Percentiles rank a stretch among this genome's conserved stretches.
phyloP scores from a whole-genome alignment of 2,329 filamentous ascomycete species.

The Pestalotiopsis sp. region DNA sequence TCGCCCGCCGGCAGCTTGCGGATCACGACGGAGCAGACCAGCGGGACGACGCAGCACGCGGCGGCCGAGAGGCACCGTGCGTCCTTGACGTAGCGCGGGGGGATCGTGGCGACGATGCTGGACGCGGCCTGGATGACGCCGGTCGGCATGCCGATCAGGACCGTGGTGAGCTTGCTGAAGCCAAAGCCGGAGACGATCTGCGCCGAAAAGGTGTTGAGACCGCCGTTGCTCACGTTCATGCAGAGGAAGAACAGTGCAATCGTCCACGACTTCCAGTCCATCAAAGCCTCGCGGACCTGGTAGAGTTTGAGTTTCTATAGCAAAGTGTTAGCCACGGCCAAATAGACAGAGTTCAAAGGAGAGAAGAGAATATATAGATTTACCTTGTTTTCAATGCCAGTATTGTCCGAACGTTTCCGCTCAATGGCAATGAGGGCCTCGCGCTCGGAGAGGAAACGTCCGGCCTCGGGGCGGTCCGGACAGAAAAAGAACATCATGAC shows the following conservation, averaged over 20 bases:
- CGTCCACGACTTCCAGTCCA: not conserved
- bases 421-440: not conserved
- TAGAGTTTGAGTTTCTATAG: not conserved
- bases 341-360: too few species aligned
- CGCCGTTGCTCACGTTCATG: not conserved
- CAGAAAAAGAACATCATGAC: not conserved
- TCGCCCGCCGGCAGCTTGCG: not conserved
- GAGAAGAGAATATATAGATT: too few species aligned
- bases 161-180: not conserved
- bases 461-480: not conserved
- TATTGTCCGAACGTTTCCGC: not conserved
- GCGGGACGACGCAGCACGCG: not conserved
- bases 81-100: not conserved
- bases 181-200: constrained; percentile 1
- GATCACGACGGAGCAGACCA: not conserved
- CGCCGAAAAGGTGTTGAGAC: not conserved
- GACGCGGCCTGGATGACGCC: not conserved
- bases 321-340: not conserved
- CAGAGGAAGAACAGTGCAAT: not conserved
- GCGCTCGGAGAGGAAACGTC: not conserved
- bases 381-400: not conserved
- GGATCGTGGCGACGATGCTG: not conserved
- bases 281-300: not conserved
- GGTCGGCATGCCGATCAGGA: not conserved
- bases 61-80: not conserved